Percentiles rank a stretch among this genome's conserved stretches.
These are phyloP conservation scores for Fagopyrum tataricum DNA, from an alignment of 148 eudicot species.

Conservation along the genomic window DNA sequence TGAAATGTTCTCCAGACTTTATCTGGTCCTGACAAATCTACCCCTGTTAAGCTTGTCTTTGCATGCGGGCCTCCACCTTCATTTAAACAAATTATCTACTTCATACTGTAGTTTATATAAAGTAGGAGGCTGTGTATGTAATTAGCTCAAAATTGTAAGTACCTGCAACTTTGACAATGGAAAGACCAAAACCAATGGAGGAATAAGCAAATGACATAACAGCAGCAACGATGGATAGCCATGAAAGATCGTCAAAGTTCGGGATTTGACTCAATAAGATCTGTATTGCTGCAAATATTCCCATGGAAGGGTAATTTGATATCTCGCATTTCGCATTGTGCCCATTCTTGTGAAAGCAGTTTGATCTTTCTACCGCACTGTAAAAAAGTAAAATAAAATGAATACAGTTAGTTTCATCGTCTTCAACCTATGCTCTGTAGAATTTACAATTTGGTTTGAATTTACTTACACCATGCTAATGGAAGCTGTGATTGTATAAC, in stretches of 20 bases:
- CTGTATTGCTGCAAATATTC: slow-evolving; percentile 57
- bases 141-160: background rate
- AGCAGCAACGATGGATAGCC: slow-evolving; percentile 88
- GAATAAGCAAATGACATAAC: slow-evolving; percentile 90
- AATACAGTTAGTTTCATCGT: background rate
- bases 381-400: background rate
- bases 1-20: slow-evolving; percentile 80
- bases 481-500: slow-evolving; percentile 93
- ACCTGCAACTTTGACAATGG: slow-evolving; percentile 79
- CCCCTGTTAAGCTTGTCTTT: slow-evolving; percentile 63
- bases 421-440: background rate
- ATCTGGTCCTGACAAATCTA: slow-evolving; percentile 54
- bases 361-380: slow-evolving; percentile 81
- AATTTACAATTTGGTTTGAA: background rate
- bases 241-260: slow-evolving; percentile 70
- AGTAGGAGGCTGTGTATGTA: no score
- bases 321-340: slow-evolving; percentile 41
- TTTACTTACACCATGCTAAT: slow-evolving; percentile 83
- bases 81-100: background rate
- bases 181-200: slow-evolving; percentile 78
- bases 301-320: slow-evolving; percentile 66
- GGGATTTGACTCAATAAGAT: slow-evolving; percentile 82
- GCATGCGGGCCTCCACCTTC: slow-evolving; percentile 31
- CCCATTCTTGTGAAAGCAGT: slow-evolving; percentile 73
- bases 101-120: no score